Evolutionary conservation across 2,329 filamentous ascomycete genomes (phyloP).

Genomic region (Diatrype stigma): DNA sequence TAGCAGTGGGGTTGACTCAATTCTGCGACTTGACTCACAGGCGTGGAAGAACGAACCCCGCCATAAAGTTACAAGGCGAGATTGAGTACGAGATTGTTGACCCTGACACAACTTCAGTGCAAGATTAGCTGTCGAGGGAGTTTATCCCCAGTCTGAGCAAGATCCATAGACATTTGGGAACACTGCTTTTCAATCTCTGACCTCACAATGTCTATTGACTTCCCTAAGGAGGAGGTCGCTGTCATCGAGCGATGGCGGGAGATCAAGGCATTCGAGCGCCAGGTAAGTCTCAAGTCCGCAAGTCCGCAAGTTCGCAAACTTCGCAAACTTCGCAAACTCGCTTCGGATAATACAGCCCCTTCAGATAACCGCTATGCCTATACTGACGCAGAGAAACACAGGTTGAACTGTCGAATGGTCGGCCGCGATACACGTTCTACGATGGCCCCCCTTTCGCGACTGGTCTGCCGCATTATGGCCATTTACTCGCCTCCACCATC

Average conservation of each 20-base stretch:
- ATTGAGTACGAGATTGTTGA: not conserved
- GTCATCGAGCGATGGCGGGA: constrained; percentile 85
- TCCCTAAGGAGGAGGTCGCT: constrained; percentile 84
- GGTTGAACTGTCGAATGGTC: constrained; percentile 76
- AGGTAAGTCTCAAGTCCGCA: constrained; percentile 50
- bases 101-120: not conserved
- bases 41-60: constrained; percentile 5
- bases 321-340: too few relatives aligned
- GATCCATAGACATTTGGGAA: not conserved
- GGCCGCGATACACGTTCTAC: constrained; percentile 90
- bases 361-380: not conserved
- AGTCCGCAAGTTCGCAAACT: too few relatives aligned
- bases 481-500: constrained; percentile 86
- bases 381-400: constrained; percentile 22
- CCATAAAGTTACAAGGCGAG: constrained; percentile 10
- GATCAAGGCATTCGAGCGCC: constrained; percentile 84
- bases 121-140: not conserved
- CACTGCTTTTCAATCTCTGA: too few relatives aligned
- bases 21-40: constrained; percentile 10
- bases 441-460: constrained; percentile 80
- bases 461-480: constrained; percentile 62
- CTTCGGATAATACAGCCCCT: not conserved
- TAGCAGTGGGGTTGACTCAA: constrained; percentile 4
- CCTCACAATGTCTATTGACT: constrained; percentile 75
- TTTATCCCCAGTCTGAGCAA: not conserved